Evolutionary conservation across 495 filamentous ascomycete genomes (phyloP), one percentile per base, ranked within the genome.

Genomic region (Bacidia rubella): DNA sequence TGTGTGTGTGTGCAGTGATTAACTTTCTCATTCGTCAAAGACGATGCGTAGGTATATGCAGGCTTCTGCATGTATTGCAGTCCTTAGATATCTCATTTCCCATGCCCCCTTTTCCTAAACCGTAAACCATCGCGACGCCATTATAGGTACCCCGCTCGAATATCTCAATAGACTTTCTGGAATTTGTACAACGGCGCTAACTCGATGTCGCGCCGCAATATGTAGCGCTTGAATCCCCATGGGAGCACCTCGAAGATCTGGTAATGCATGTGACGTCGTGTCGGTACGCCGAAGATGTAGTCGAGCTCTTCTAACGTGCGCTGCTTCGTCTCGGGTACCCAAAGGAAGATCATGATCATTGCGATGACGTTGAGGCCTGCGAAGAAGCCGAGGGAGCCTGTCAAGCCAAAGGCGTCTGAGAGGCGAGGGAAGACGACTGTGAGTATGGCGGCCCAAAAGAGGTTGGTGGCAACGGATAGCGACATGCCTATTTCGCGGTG

Each of bases 251-350:
- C 71, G 50, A 63, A 74, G 25, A 78, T 26, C 66, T 92, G 83
- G 61, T 87, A 86, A 27, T 55, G 54, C 60, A 75, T 75, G 61
- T 86, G 83, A 32, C 70, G 71, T 41, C 73, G 59, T 22, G 76
- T 82, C 0, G 82, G 82, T 11, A 87, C 82, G 7, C 78, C 83
- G 55, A 87, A 93, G 51, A 93, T 78, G 61, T 88, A 87, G 66
- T 93, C 86, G 35, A 93, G 70, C 62, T 93, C 87, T 65, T 93
- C 86, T 11, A 90, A 75, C 3, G 84, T 86, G 26, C 77, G 74
- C 61, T 86, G 83, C 65, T 88, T 89, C 0, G 85, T 88, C 66
- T 89, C 85, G 10, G 82, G 83, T 4, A 90, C 72, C 66, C 74
- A 86, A 47, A 87, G 69, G 64, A 87, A 83, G 56, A 88, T 84